These are phyloP conservation scores for Phytopythium oedochilum DNA, from an alignment of 352 stramenopile species.

Conservation along the genomic window DNA sequence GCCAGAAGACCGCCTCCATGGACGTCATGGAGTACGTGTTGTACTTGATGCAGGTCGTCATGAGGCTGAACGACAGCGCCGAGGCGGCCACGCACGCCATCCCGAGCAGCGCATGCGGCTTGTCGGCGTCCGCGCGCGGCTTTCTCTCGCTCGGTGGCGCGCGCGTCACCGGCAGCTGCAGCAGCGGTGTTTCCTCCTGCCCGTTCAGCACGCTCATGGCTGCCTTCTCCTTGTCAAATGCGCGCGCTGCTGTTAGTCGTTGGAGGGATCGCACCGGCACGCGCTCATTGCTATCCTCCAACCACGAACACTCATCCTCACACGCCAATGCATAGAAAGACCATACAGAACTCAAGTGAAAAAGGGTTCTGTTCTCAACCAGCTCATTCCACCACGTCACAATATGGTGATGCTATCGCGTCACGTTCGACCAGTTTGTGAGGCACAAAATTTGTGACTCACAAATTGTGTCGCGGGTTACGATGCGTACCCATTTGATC, in stretches of 20 bases:
- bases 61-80: conserved; percentile 73
- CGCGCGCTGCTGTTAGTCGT: not conserved
- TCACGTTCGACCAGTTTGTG: no score
- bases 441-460: no score
- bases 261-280: no score
- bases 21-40: conserved; percentile 60
- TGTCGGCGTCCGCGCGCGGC: not conserved
- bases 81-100: conserved; percentile 52
- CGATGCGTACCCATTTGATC: no score
- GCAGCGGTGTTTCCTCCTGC: conserved; percentile 8
- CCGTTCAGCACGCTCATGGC: conserved; percentile 7
- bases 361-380: no score
- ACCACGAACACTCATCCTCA: no score
- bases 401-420: no score
- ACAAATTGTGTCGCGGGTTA: no score
- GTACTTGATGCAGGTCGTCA: conserved; percentile 76
- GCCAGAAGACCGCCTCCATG: conserved; percentile 77
- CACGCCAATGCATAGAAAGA: no score
- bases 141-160: not conserved
- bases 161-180: conserved; percentile 4
- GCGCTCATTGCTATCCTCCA: no score
- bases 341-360: no score
- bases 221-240: not conserved
- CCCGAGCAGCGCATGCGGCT: conserved; percentile 45
- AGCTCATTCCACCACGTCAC: no score